A percentile compares a stretch with the other conserved stretches of the same genome.
Evolutionary conservation across 345 rosid species (phyloP).

Genomic region (Brassica incana): DNA sequence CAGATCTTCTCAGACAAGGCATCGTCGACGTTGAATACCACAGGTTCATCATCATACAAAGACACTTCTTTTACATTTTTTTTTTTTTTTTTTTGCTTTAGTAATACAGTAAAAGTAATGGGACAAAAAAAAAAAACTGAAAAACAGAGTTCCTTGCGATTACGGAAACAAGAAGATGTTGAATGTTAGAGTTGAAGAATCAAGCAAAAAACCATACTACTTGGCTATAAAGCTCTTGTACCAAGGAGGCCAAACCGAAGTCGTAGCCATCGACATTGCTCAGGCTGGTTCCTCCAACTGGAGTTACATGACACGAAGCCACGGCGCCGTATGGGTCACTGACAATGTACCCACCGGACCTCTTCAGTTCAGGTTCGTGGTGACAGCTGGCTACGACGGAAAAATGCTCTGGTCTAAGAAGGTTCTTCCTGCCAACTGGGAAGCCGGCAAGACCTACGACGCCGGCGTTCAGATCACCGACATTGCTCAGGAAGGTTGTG

Average conservation of each 20-base stretch:
- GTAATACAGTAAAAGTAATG: background rate
- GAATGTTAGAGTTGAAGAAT: constrained; percentile 85
- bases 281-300: constrained; percentile 69
- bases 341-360: constrained; percentile 69
- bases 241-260: constrained; percentile 96
- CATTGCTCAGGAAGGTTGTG: constrained; percentile 85
- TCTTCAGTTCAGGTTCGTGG: constrained; percentile 72
- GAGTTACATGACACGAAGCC: constrained; percentile 65
- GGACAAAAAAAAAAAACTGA: background rate
- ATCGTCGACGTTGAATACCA: constrained; percentile 72
- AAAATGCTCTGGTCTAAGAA: constrained; percentile 71
- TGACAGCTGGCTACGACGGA: constrained; percentile 83
- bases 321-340: constrained; percentile 84
- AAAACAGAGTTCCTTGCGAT: constrained; percentile 77
- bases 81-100: background rate
- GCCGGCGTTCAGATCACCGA: constrained; percentile 75
- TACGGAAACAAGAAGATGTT: constrained; percentile 66
- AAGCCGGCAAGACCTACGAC: constrained; percentile 57
- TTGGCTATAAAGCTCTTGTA: constrained; percentile 68
- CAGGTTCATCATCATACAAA: constrained; percentile 42
- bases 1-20: constrained; percentile 54
- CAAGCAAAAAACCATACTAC: constrained; percentile 72
- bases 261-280: constrained; percentile 77
- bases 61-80: background rate
- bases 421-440: constrained; percentile 78